Evolutionary conservation across 306 rosid genomes (phyloP).

Genomic region (Sindora glabra): DNA sequence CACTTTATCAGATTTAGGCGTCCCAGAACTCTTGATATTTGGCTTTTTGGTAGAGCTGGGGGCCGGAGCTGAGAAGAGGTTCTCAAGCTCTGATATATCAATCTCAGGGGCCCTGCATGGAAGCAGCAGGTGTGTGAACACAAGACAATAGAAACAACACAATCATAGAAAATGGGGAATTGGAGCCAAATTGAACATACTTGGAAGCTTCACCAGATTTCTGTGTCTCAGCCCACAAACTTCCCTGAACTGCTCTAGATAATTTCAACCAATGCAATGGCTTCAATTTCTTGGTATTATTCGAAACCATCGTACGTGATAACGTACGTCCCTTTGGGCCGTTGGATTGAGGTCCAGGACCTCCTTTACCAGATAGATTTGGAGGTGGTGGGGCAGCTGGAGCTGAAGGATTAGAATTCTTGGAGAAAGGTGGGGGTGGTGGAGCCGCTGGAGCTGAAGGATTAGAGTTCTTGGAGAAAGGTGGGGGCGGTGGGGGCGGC

Average conservation of each 20-base stretch:
- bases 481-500: constrained; percentile 29
- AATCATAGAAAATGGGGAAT: constrained; percentile 16
- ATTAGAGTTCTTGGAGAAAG: constrained; percentile 19
- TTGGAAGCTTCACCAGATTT: constrained; percentile 66
- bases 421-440: constrained; percentile 26
- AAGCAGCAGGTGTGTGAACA: constrained; percentile 6
- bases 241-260: constrained; percentile 79
- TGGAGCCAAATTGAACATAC: constrained; percentile 37
- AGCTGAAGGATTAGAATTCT: constrained; percentile 26
- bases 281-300: constrained; percentile 63
- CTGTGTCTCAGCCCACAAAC: constrained; percentile 92
- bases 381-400: constrained; percentile 70
- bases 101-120: constrained; percentile 80
- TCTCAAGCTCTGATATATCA: constrained; percentile 92
- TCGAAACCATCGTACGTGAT: constrained; percentile 44
- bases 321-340: constrained; percentile 43
- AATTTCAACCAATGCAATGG: constrained; percentile 91
- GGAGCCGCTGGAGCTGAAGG: constrained; percentile 24
- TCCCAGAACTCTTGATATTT: constrained; percentile 34
- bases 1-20: constrained; percentile 73
- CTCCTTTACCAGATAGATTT: constrained; percentile 31
- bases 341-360: constrained; percentile 29
- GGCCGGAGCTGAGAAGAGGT: constrained; percentile 68
- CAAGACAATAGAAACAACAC: constrained; percentile 8
- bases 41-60: constrained; percentile 45